Evolutionary conservation across 768 basidiomycete species (phyloP), one percentile per base, ranked within the genome.

Genomic region (Lepiota venenata): DNA sequence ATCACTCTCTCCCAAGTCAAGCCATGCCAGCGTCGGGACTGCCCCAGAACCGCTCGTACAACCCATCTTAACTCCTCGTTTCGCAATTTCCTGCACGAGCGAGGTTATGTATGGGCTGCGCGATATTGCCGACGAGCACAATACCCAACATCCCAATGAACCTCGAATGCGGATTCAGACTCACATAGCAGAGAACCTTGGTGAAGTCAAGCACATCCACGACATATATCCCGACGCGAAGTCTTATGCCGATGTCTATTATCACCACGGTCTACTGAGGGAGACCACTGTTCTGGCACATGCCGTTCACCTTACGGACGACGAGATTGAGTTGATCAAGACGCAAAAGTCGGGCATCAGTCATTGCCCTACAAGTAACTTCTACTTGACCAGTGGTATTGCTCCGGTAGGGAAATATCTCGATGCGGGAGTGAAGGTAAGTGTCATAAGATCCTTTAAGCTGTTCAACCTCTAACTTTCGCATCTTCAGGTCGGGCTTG

Each of bases 331-430:
- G 35, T 71, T 96, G 20, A 83, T 98, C 59, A 81, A 81, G 59
- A 56, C 74, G 59, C 74, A 76, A 47, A 72, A 75, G 5, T 84
- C 88, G 1, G 94, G 94, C 9, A 76, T 98, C 47, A 88, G 89
- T 60, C 96, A 98, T 69, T 98, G 96, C 65, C 94, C 96, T 16
- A 88, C 88, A 21, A 95, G 91, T 63, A 98, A 98, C 68, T 90
- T 96, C 67, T 89, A 96, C 71, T 66, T 98, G 46, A 79, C 84
- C 35, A 94, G 91, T 58, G 96, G 96, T 1, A 76, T 91, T 25
- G 88, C 94, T 1, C 82, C 80, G 15, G 81, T 98, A 7, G 91
- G 88, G 2, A 71, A 77, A 57, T 85, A 88, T 69, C 74, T 98
- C 9, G 94, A 98, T 67, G 71, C 68, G 44, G 93, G 91, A 2